Percentiles rank a stretch among this genome's conserved stretches.
Conservation (phyloP, 1,139 yeast genomes). For the Zygosaccharomyces sapae region DNA sequence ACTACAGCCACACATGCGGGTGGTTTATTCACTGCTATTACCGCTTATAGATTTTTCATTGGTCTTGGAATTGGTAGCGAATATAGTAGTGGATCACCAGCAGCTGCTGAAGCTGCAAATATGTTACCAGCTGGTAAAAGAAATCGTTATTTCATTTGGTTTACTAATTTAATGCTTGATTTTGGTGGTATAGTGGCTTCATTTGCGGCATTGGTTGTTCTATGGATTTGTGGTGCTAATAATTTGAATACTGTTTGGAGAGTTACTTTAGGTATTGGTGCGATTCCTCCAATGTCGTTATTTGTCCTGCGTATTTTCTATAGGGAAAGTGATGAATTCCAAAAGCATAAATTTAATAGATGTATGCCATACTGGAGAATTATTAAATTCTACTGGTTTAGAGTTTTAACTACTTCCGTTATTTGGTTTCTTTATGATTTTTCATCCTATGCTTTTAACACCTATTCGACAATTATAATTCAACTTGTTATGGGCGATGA, state of each 20-base stretch:
- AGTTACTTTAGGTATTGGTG: slow-evolving; percentile 85
- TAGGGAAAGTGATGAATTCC: slow-evolving; percentile 66
- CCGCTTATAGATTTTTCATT: slow-evolving; percentile 78
- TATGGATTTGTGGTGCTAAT: slow-evolving; percentile 72
- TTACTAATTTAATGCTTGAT: slow-evolving; percentile 86
- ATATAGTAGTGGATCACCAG: slow-evolving; percentile 90
- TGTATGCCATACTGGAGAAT: slow-evolving; percentile 67
- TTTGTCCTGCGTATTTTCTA: slow-evolving; percentile 73
- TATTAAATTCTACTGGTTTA: slow-evolving; percentile 79
- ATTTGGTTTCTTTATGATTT: slow-evolving; percentile 93
- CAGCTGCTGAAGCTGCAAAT: slow-evolving; percentile 88
- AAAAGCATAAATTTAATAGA: slow-evolving; percentile 64
- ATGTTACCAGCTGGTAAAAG: slow-evolving; percentile 73
- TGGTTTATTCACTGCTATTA: slow-evolving; percentile 67
- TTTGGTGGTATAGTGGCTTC: slow-evolving; percentile 78
- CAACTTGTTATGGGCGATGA: slow-evolving; percentile 57
- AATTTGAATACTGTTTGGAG: slow-evolving; percentile 88
- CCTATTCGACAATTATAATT: slow-evolving; percentile 68
- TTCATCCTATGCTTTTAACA: slow-evolving; percentile 80
- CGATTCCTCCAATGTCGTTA: slow-evolving; percentile 77
- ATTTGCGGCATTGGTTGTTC: slow-evolving; percentile 78
- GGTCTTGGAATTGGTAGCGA: slow-evolving; percentile 89
- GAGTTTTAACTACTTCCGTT: slow-evolving; percentile 63
- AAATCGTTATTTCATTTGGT: slow-evolving; percentile 85
- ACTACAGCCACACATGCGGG: slow-evolving; percentile 57